phyloP scores from a whole-genome alignment of 140 eudicot genomes.

The Artemisia princeps region DNA sequence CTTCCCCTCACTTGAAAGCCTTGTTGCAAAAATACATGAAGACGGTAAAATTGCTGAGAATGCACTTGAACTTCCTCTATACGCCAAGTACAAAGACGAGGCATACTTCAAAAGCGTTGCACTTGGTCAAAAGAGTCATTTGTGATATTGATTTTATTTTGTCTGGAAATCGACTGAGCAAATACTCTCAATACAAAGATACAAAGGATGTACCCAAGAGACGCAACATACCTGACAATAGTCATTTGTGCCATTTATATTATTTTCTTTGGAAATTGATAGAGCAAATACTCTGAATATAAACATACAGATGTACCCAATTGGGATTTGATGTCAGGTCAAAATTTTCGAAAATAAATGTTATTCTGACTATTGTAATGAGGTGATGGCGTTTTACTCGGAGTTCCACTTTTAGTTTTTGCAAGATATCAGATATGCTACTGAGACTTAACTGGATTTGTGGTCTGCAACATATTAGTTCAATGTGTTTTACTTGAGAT shows the following conservation, averaged over 20 bases:
- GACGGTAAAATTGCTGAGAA: slow-evolving; percentile 67
- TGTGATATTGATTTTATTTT: slow-evolving; percentile 10
- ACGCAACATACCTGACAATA: slow-evolving; percentile 43
- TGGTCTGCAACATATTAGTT: no score
- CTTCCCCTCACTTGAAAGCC: slow-evolving; percentile 77
- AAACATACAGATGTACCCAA: background rate
- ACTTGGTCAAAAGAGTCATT: slow-evolving; percentile 27
- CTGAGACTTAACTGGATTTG: background rate
- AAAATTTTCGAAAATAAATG: slow-evolving; percentile 15
- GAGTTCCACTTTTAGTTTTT: background rate
- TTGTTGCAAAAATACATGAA: slow-evolving; percentile 72
- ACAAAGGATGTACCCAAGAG: slow-evolving; percentile 29
- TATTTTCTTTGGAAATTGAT: background rate
- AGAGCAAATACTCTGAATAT: slow-evolving; percentile 10
- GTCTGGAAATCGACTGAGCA: slow-evolving; percentile 2
- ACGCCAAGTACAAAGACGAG: slow-evolving; percentile 66
- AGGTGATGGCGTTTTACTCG: background rate
- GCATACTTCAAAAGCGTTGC: slow-evolving; percentile 37
- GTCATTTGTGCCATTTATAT: slow-evolving; percentile 23
- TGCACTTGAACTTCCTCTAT: slow-evolving; percentile 77
- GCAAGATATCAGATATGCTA: background rate
- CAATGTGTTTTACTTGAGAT: no score
- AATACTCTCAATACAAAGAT: no score
- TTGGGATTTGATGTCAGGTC: slow-evolving; percentile 7
- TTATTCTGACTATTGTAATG: slow-evolving; percentile 7